phyloP scores from a whole-genome alignment of 2,329 filamentous ascomycete species.

The Paecilomyces sp. region DNA sequence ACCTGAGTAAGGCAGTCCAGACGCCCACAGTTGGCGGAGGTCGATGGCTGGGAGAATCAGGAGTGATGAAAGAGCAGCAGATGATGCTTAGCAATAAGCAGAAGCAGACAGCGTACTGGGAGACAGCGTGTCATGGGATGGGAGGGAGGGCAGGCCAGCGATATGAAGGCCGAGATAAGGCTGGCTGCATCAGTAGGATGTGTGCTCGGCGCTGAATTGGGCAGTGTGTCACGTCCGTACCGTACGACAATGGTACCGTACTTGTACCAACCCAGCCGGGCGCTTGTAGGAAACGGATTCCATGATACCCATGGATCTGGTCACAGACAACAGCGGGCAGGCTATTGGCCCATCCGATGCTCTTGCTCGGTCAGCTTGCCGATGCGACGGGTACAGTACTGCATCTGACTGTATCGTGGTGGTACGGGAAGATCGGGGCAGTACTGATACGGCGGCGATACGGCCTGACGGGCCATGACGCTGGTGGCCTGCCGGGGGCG shows the following conservation, averaged over 20 bases:
- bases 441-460: not conserved
- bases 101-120: not conserved
- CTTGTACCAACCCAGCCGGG: not conserved
- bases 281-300: not conserved
- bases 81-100: not conserved
- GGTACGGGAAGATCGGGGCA: not conserved
- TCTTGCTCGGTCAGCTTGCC: not conserved
- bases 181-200: not conserved
- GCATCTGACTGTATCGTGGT: not conserved
- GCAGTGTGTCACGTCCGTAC: not conserved
- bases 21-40: not conserved
- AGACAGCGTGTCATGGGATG: not conserved
- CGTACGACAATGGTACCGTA: not conserved
- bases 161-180: not conserved
- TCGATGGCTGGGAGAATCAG: not conserved
- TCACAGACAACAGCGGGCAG: not conserved
- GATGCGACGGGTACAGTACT: not conserved
- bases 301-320: not conserved
- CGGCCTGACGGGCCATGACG: not conserved
- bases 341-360: not conserved
- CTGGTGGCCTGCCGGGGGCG: not conserved
- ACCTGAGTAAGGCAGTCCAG: not conserved
- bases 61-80: not conserved
- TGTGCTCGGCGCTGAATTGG: not conserved
- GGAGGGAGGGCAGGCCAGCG: not conserved